These are phyloP conservation scores for Petunia axillaris DNA, from an alignment of 257 asterid genomes.

Conservation along the genomic window DNA sequence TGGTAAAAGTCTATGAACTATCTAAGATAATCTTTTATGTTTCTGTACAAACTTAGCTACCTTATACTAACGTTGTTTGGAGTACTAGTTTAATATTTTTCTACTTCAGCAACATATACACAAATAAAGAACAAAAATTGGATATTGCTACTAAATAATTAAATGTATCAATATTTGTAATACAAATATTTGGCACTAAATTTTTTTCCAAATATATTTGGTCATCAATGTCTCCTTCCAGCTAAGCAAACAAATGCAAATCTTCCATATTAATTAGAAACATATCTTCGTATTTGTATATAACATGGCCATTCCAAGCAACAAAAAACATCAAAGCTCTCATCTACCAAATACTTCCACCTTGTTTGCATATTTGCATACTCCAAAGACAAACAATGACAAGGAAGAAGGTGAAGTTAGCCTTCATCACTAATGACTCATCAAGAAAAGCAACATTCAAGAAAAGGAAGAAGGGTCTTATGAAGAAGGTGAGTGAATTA, in stretches of 20 bases:
- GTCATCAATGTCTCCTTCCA: not conserved
- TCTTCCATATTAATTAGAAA: conserved; percentile 53
- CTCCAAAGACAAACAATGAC: conserved; percentile 50
- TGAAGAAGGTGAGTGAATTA: conserved; percentile 80
- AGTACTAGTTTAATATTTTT: not conserved
- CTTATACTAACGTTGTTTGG: not conserved
- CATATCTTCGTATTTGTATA: conserved; percentile 42
- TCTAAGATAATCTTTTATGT: not conserved
- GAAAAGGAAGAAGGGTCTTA: conserved; percentile 78
- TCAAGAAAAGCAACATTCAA: conserved; percentile 79
- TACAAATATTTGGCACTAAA: not conserved
- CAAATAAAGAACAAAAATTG: not conserved
- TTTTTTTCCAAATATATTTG: conserved; percentile 36
- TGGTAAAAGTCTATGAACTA: not conserved
- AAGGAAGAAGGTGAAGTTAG: conserved; percentile 77
- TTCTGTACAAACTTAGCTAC: not conserved
- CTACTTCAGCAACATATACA: not conserved
- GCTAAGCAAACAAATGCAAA: conserved; percentile 37
- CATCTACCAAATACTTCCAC: conserved; percentile 10
- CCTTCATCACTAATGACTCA: conserved; percentile 70
- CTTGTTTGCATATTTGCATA: conserved; percentile 28
- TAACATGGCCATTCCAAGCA: conserved; percentile 32
- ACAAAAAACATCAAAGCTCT: conserved; percentile 1
- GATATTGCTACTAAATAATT: not conserved
- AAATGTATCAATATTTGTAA: not conserved